Conservation (phyloP, 192 early-diverging fungal genomes). For the Funneliformis geosporum region DNA sequence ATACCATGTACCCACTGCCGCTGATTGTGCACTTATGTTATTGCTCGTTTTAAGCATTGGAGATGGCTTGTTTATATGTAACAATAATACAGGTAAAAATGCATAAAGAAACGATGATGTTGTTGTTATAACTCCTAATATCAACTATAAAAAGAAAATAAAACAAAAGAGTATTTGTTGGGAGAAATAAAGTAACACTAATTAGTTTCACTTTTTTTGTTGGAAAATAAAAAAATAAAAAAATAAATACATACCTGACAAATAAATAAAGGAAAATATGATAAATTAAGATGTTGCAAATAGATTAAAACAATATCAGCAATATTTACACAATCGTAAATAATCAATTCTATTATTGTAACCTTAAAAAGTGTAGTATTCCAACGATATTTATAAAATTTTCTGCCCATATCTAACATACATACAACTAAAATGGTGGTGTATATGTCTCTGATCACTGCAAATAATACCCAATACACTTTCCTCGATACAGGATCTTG, state of each 20-base stretch:
- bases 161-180: no score
- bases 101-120: constrained; percentile 7
- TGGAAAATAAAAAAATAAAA: not conserved
- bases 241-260: not conserved
- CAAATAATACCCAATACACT: constrained; percentile 18
- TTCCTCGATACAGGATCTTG: not conserved
- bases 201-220: no score
- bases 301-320: not conserved
- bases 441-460: not conserved
- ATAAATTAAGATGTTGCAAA: not conserved
- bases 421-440: constrained; percentile 10
- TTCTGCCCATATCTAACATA: constrained; percentile 23
- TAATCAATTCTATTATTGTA: not conserved
- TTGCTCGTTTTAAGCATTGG: not conserved
- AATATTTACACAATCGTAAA: not conserved
- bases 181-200: no score
- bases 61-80: not conserved
- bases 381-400: constrained; percentile 7
- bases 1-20: constrained; percentile 18
- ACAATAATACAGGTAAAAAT: not conserved
- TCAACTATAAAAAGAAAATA: not conserved
- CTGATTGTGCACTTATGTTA: constrained; percentile 25
- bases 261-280: constrained; percentile 13
- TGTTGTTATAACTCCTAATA: constrained; percentile 10
- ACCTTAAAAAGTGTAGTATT: constrained; percentile 12